Percentiles rank a stretch among this genome's conserved stretches.
These are phyloP conservation scores for Canavalia ensiformis DNA, from an alignment of 306 rosid genomes.

Conservation along the genomic window DNA sequence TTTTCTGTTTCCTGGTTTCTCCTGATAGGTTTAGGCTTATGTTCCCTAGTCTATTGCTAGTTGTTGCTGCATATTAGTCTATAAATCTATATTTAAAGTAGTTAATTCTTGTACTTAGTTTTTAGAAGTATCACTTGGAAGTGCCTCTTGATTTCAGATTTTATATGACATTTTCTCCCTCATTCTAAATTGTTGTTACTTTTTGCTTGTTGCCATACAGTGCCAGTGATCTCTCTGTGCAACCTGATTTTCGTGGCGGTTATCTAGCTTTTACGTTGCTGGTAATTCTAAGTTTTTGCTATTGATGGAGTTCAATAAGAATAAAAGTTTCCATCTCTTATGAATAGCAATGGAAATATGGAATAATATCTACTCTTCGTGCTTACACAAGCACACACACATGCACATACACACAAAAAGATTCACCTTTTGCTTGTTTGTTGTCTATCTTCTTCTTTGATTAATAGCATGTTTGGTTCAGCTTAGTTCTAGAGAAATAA, in stretches of 20 bases:
- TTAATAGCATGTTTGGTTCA: background rate
- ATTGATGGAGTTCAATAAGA: conserved; percentile 27
- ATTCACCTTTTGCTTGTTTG: background rate
- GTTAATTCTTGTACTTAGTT: conserved; percentile 25
- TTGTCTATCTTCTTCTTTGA: conserved; percentile 31
- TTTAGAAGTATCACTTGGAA: conserved; percentile 36
- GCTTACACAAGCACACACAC: background rate
- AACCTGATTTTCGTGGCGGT: conserved; percentile 81
- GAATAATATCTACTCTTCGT: background rate
- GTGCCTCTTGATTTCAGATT: conserved; percentile 36
- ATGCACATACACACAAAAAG: too few relatives aligned
- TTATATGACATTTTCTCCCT: conserved; percentile 18
- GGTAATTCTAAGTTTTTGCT: conserved; percentile 58
- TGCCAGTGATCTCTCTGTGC: conserved; percentile 78
- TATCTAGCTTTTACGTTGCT: conserved; percentile 85
- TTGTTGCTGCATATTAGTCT: conserved; percentile 14
- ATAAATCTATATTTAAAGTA: conserved; percentile 17
- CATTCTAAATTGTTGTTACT: conserved; percentile 21
- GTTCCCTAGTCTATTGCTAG: conserved; percentile 6
- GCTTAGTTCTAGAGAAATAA: too few relatives aligned
- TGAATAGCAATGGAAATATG: conserved; percentile 12
- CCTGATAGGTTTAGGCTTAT: conserved; percentile 36
- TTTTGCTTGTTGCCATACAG: conserved; percentile 58
- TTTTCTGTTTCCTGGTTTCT: conserved; percentile 34
- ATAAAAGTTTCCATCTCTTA: conserved; percentile 12